Evolutionary conservation across 192 early-diverging fungal species (phyloP).

Genomic region (Umbelopsis sp.): DNA sequence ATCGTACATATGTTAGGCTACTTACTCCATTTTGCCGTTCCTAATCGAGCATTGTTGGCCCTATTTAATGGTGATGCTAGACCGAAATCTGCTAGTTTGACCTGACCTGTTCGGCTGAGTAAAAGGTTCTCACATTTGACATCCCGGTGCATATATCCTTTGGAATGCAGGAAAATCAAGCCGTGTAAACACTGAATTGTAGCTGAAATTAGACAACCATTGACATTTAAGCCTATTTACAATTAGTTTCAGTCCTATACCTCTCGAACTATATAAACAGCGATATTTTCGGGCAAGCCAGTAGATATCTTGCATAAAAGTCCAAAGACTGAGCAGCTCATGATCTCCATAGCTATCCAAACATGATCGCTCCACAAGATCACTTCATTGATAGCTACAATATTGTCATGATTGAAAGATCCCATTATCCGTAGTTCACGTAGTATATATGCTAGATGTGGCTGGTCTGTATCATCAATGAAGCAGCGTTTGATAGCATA

Average conservation of each 20-base stretch:
- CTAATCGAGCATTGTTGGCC: constrained; percentile 27
- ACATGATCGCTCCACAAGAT: constrained; percentile 42
- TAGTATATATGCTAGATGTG: constrained; percentile 40
- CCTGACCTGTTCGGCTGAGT: constrained; percentile 50
- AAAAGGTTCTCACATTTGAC: constrained; percentile 86
- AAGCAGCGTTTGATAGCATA: constrained; percentile 44
- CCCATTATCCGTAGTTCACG: constrained; percentile 46
- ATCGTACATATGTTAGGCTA: background rate
- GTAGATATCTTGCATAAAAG: constrained; percentile 39
- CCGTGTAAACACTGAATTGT: constrained; percentile 37
- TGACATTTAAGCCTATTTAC: background rate
- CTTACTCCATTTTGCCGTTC: constrained; percentile 37
- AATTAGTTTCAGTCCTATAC: constrained; percentile 9
- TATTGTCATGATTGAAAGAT: constrained; percentile 36
- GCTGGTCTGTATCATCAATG: constrained; percentile 44
- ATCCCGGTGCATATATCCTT: constrained; percentile 78
- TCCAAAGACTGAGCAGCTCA: constrained; percentile 45
- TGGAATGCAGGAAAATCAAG: constrained; percentile 44
- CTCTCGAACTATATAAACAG: constrained; percentile 41
- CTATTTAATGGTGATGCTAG: constrained; percentile 66
- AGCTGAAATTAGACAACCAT: background rate
- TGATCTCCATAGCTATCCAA: constrained; percentile 49
- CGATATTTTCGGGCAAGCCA: constrained; percentile 40
- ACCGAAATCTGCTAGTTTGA: constrained; percentile 94
- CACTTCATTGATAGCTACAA: constrained; percentile 39